Evolutionary conservation across 192 early-diverging fungal genomes (phyloP).

Genomic region (Coemansia sp.): DNA sequence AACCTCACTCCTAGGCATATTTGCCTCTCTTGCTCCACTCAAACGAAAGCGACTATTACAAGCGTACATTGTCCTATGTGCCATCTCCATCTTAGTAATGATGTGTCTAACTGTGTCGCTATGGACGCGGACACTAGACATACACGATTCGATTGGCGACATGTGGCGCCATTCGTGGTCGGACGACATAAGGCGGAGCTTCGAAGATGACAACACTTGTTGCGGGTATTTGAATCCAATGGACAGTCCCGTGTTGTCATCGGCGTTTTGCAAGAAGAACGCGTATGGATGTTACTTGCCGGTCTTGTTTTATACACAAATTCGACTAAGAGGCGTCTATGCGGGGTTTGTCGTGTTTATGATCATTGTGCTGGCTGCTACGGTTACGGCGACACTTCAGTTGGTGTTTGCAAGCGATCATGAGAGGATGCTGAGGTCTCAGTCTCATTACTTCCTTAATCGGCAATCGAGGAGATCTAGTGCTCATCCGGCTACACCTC

Average conservation of each 20-base stretch:
- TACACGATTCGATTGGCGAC: slow-evolving; percentile 18
- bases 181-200: slow-evolving; percentile 25
- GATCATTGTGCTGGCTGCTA: slow-evolving; percentile 26
- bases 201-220: slow-evolving; percentile 28
- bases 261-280: slow-evolving; percentile 13
- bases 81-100: slow-evolving; percentile 18
- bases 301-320: slow-evolving; percentile 32
- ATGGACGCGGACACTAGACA: slow-evolving; percentile 43
- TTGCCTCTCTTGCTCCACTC: slow-evolving; percentile 31
- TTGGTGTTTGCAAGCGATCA: slow-evolving; percentile 24
- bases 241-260: slow-evolving; percentile 22
- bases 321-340: slow-evolving; percentile 29
- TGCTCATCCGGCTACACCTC: background rate
- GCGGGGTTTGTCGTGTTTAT: slow-evolving; percentile 36
- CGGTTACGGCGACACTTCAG: slow-evolving; percentile 20
- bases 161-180: slow-evolving; percentile 35
- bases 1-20: slow-evolving; percentile 18
- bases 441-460: slow-evolving; percentile 22
- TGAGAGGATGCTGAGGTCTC: slow-evolving; percentile 18
- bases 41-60: slow-evolving; percentile 26
- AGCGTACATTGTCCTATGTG: slow-evolving; percentile 12
- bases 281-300: slow-evolving; percentile 38
- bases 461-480: background rate
- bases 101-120: slow-evolving; percentile 29
- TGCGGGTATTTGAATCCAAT: slow-evolving; percentile 39